Evolutionary conservation across 2,329 filamentous ascomycete species (phyloP), one percentile per base, ranked within the genome.

Genomic region (Aspergillus novofumigatus): DNA sequence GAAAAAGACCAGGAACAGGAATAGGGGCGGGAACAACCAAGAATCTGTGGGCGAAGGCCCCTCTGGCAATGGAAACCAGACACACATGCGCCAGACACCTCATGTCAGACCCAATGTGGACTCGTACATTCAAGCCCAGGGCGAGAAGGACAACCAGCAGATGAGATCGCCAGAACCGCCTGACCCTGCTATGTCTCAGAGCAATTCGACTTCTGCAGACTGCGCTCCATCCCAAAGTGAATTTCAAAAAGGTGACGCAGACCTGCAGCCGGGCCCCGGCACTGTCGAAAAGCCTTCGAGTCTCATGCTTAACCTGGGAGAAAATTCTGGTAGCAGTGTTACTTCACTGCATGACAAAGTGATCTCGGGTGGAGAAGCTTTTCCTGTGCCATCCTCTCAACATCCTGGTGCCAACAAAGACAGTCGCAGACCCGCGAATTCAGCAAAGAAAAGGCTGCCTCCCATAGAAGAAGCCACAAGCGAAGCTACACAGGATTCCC

Each of bases 361-460:
- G n/a, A 23, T 23, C 10, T 20, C 41, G 10, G 21, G 8, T 23
- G 41, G 5, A 20, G 41, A 44, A 21, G 10, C 4, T 21, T 11
- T 20, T 44, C 41, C 41, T 9, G 41, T 44, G 41, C 8, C 11
- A 25, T 20, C 49, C 23, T 44, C 44, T 45, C 58, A 35, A 51
- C 41, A 57, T 42, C 32, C 42, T 32, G 41, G 35, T 11, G 11
- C 20, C 44, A 10, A 29, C 9, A 47, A 56, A 41, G 17, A 45
- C 26, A 35, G 38, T 11, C 47, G 23, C 52, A 56, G 38, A 26
- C n/a, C 8, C 10, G 21, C 54, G 14, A 52, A n/a, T 26, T 38
- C 53, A 41, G 41, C 25, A 23, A 59, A 52, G 26, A 55, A 58
- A 9, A 60, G 53, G 35, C 56, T 60, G 6, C 50, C 61, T 21